A percentile compares a stretch with the other conserved stretches of the same genome.
phyloP scores from a whole-genome alignment of 768 basidiomycete species.

The Lactarius akahatsu region DNA sequence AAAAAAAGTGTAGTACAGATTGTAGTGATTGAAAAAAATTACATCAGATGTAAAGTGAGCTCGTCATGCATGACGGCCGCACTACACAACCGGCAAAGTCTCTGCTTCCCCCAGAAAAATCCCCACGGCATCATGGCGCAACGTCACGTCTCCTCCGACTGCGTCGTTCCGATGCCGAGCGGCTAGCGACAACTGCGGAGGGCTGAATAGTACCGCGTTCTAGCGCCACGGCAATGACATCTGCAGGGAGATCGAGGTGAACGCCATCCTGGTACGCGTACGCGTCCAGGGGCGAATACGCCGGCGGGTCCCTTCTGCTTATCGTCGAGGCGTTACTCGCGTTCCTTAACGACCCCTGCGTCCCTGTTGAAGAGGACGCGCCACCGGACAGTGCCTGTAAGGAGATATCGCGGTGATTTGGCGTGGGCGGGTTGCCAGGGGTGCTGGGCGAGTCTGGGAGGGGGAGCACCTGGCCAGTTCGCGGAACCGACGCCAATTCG shows the following conservation, averaged over 20 bases:
- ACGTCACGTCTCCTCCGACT: slow-evolving; percentile 52
- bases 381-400: slow-evolving; percentile 57
- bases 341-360: slow-evolving; percentile 16
- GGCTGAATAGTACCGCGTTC: slow-evolving; percentile 70
- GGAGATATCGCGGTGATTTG: slow-evolving; percentile 78
- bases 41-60: slow-evolving; percentile 20
- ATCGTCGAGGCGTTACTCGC: slow-evolving; percentile 39
- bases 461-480: slow-evolving; percentile 44
- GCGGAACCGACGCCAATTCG: slow-evolving; percentile 58
- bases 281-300: slow-evolving; percentile 88
- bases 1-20: slow-evolving; percentile 25
- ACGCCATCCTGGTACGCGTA: slow-evolving; percentile 83
- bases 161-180: slow-evolving; percentile 55
- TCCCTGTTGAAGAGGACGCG: slow-evolving; percentile 19
- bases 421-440: slow-evolving; percentile 78
- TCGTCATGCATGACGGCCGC: slow-evolving; percentile 9
- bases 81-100: slow-evolving; percentile 9
- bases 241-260: slow-evolving; percentile 90
- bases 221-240: slow-evolving; percentile 85
- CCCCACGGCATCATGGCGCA: slow-evolving; percentile 8
- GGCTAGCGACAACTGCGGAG: slow-evolving; percentile 51
- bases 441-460: slow-evolving; percentile 77
- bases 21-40: slow-evolving; percentile 7
- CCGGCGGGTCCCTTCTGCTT: slow-evolving; percentile 70
- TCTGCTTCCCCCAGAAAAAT: neutral